Conservation (phyloP, 2,329 filamentous ascomycete genomes). For the Ascochyta koolunga region DNA sequence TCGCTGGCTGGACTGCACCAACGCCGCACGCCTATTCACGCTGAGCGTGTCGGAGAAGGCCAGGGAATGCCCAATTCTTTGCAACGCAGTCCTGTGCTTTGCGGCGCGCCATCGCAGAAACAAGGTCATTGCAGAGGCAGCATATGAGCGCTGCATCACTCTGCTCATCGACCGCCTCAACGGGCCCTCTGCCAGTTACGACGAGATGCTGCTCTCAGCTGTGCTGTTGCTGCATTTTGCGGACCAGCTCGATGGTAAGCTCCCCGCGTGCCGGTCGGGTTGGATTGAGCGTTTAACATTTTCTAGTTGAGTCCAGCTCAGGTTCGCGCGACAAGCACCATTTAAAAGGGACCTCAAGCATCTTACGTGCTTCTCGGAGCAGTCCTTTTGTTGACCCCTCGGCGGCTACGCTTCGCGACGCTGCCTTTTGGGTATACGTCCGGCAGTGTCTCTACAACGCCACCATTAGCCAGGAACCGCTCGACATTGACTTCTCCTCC, state of each 20-base stretch:
- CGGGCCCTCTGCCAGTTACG: slow-evolving; percentile 27
- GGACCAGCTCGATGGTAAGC: slow-evolving; percentile 36
- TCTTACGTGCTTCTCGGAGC: slow-evolving; percentile 34
- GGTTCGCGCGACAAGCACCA: slow-evolving; percentile 35
- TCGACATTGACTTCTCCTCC: slow-evolving; percentile 37
- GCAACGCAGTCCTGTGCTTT: slow-evolving; percentile 35
- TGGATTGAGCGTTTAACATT: too few species aligned
- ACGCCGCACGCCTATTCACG: slow-evolving; percentile 37
- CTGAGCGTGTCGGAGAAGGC: slow-evolving; percentile 31
- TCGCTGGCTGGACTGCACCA: slow-evolving; percentile 41
- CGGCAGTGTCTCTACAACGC: slow-evolving; percentile 40
- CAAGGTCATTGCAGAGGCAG: slow-evolving; percentile 19
- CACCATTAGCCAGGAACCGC: slow-evolving; percentile 39
- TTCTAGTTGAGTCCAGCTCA: slow-evolving; percentile 9
- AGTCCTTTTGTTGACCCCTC: slow-evolving; percentile 34
- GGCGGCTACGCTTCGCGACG: slow-evolving; percentile 37
- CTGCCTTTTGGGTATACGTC: slow-evolving; percentile 44
- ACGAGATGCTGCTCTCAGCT: slow-evolving; percentile 36
- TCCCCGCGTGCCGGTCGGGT: too few species aligned
- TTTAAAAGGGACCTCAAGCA: slow-evolving; percentile 37
- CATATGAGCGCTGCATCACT: slow-evolving; percentile 35
- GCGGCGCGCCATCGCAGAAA: slow-evolving; percentile 35
- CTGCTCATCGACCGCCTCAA: slow-evolving; percentile 38
- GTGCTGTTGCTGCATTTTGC: slow-evolving; percentile 42
- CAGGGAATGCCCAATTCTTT: slow-evolving; percentile 30